Conservation (phyloP, 371 early-diverging fungal genomes). For the Actinomortierella wolfii region DNA sequence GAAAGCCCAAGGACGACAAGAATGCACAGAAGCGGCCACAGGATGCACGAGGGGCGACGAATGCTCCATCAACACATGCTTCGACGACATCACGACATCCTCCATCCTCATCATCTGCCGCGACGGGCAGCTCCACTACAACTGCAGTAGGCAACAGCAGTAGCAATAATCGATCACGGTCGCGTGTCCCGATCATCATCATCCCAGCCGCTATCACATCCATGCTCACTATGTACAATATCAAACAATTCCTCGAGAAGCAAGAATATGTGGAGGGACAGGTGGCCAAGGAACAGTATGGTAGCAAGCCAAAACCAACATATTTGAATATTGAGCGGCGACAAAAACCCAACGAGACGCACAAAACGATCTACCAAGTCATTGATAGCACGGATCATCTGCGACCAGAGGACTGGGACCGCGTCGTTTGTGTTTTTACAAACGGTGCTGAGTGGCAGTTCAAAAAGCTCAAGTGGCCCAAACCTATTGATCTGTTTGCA, state of each 20-base stretch:
- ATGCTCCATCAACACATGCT: conserved; percentile 14
- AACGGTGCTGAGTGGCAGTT: conserved; percentile 94
- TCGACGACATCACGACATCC: conserved; percentile 12
- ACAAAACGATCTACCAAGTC: conserved; percentile 62
- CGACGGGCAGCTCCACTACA: too few relatives aligned
- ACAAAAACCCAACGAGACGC: conserved; percentile 50
- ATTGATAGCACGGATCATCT: conserved; percentile 74
- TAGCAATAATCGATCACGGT: conserved; percentile 5
- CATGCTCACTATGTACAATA: conserved; percentile 84
- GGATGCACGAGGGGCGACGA: conserved; percentile 17
- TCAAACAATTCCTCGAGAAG: conserved; percentile 78
- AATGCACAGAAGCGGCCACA: conserved; percentile 14
- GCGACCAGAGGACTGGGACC: conserved; percentile 79
- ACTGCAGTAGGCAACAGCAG: too few relatives aligned
- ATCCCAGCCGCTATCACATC: conserved; percentile 87
- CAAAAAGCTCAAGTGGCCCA: conserved; percentile 87
- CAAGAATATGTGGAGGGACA: conserved; percentile 71
- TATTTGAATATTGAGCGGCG: conserved; percentile 61
- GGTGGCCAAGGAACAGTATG: conserved; percentile 36
- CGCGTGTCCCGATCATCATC: conserved; percentile 80
- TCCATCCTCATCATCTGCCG: conserved; percentile 2
- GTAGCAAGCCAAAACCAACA: conserved; percentile 68
- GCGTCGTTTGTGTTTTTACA: conserved; percentile 88
- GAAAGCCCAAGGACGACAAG: conserved; percentile 44
- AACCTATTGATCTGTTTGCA: conserved; percentile 80